A percentile compares a stretch with the other conserved stretches of the same genome.
Conservation (phyloP, 306 rosid genomes). For the Corylus americana region DNA sequence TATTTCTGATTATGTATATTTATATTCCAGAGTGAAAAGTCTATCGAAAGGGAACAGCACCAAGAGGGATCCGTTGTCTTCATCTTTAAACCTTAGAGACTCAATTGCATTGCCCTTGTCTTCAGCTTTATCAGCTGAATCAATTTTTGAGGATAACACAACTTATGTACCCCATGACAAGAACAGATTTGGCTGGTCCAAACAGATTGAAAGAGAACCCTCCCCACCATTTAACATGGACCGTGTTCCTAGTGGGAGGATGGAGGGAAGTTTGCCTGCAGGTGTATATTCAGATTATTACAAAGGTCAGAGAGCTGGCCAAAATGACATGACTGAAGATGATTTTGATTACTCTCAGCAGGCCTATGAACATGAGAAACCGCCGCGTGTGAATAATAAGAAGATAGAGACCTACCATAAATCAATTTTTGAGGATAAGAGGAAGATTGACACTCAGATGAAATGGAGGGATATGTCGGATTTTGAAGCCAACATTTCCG, state of each 20-base stretch:
- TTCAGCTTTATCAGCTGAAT: slow-evolving; percentile 41
- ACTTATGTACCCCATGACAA: slow-evolving; percentile 50
- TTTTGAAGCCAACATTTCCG: slow-evolving; percentile 38
- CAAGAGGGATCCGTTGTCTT: slow-evolving; percentile 60
- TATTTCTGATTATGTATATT: slow-evolving; percentile 19
- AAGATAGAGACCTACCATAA: slow-evolving; percentile 42
- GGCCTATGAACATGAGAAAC: slow-evolving; percentile 48
- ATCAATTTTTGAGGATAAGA: slow-evolving; percentile 45
- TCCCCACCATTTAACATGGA: slow-evolving; percentile 56
- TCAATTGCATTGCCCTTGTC: slow-evolving; percentile 56
- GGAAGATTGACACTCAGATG: slow-evolving; percentile 42
- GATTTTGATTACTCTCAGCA: slow-evolving; percentile 50
- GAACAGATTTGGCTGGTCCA: slow-evolving; percentile 76
- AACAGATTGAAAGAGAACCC: slow-evolving; percentile 63
- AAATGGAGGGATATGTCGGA: slow-evolving; percentile 42
- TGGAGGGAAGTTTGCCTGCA: slow-evolving; percentile 50
- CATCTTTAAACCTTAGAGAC: slow-evolving; percentile 55
- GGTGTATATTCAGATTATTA: slow-evolving; percentile 49
- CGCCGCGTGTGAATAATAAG: slow-evolving; percentile 41
- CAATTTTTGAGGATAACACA: slow-evolving; percentile 51
- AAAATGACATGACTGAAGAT: slow-evolving; percentile 46
- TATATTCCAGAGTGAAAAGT: slow-evolving; percentile 65
- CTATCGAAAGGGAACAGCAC: slow-evolving; percentile 67
- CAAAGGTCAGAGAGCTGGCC: slow-evolving; percentile 52
- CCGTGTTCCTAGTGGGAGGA: slow-evolving; percentile 63